Percentiles rank a stretch among this genome's conserved stretches.
These are phyloP conservation scores for Pichia paraexigua DNA, from an alignment of 805 yeast species.

Conservation along the genomic window DNA sequence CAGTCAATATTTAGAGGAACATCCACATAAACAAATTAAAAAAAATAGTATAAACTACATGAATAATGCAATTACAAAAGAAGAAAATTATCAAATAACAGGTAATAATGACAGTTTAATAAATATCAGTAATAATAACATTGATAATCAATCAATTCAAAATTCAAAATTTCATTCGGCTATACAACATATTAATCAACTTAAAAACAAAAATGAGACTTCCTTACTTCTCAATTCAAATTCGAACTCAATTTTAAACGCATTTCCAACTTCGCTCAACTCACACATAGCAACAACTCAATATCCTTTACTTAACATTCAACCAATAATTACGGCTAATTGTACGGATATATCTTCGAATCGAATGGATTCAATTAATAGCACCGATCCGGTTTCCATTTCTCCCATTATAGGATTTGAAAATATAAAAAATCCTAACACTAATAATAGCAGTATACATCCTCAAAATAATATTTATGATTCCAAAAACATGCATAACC, in stretches of 20 bases:
- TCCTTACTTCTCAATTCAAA: not conserved
- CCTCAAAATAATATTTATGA: not conserved
- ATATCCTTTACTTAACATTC: not conserved
- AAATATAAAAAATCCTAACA: not conserved
- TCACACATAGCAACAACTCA: not conserved
- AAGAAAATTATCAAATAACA: not conserved
- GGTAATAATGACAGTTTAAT: not conserved
- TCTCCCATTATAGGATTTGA: not conserved
- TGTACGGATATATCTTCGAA: not conserved
- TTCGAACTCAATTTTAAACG: not conserved
- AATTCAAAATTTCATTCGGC: not conserved
- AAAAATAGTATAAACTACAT: not conserved
- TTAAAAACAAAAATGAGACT: not conserved
- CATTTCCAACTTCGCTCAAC: not conserved
- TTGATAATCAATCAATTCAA: not conserved
- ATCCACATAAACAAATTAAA: not conserved
- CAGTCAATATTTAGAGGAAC: not conserved
- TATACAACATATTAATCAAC: not conserved
- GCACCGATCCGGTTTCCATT: not conserved
- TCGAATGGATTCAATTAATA: not conserved
- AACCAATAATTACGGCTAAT: not conserved
- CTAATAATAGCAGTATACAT: not conserved
- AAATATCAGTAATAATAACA: not conserved
- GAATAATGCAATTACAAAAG: not conserved
- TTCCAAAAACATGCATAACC: not conserved